Evolutionary conservation across 2,329 filamentous ascomycete species (phyloP), one percentile per base, ranked within the genome.

Genomic region (Phialophora chinensis): DNA sequence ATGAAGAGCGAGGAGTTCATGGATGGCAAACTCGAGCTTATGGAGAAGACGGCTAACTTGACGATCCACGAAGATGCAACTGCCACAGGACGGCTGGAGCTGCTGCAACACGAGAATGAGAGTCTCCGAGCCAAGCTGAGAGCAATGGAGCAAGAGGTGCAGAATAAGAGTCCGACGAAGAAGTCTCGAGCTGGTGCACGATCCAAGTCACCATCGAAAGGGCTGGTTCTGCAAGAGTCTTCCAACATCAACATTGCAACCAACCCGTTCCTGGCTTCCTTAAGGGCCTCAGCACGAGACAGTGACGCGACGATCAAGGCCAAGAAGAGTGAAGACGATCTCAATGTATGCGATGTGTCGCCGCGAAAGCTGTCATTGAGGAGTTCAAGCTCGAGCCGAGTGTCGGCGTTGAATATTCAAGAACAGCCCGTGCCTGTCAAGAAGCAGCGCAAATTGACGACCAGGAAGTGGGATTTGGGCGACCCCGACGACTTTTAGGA

Each of bases 21-120:
- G 75, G 93, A 98, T 77, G 87, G 87, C 71, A 99, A 99, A 80
- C 85, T 96, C 7, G 94, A 92, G 66, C 84, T 92, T 85, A 87
- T 63, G 81, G 86, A 60, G 84, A 72, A 71, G 58, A 85, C 10
- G 80, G 57, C 74, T 7, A 74, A 74, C 72, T 12, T 78, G 73
- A 62, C 68, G 14, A 72, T 84, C 47, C 79, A 82, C 60, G 77
- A 82, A 73, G 82, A 83, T 35, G 82, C 85, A 0, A 80, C 87
- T 69, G 89, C 90, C 72, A 86, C 75, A 31, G 58, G 23, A 12
- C 64, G 65, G 33, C 80, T 88, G 5, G 86, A 90, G 73, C 85
- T 90, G 54, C 79, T 93, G 0, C 87, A 91, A 73, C 79, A 87
- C 58, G 91, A 93, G 74, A 92, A 93, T 62, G 88, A 91, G 67